phyloP scores from a whole-genome alignment of 2,329 filamentous ascomycete genomes.

The Fusarium sp. region DNA sequence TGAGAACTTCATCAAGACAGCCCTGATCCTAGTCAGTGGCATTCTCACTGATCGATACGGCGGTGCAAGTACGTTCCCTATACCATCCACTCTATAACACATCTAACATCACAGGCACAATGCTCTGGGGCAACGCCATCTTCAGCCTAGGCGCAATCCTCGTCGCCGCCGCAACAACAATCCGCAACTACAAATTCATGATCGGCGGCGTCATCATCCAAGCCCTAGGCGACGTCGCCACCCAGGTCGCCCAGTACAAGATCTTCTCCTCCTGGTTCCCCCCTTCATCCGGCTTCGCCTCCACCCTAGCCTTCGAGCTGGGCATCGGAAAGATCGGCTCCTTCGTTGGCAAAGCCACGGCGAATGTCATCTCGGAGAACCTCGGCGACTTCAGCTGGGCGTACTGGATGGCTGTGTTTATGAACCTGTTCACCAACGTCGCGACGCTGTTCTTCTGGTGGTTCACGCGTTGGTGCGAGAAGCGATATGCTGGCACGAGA shows the following conservation, averaged over 20 bases:
- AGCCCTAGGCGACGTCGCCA: constrained; percentile 72
- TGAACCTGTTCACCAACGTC: constrained; percentile 73
- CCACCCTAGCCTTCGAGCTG: constrained; percentile 70
- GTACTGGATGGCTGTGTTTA: constrained; percentile 72
- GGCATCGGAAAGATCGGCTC: constrained; percentile 71
- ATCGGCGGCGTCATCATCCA: constrained; percentile 67
- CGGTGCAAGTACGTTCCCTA: constrained; percentile 60
- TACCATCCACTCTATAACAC: no score
- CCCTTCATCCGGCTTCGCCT: constrained; percentile 71
- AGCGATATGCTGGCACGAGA: constrained; percentile 59
- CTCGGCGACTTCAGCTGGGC: constrained; percentile 72
- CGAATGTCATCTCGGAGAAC: constrained; percentile 69
- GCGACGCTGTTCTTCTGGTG: constrained; percentile 66
- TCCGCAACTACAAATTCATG: constrained; percentile 71
- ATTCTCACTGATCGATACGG: constrained; percentile 69
- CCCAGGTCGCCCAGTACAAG: constrained; percentile 74
- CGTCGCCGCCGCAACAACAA: constrained; percentile 67
- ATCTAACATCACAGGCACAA: constrained; percentile 53
- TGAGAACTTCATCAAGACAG: constrained; percentile 71
- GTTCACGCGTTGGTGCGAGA: constrained; percentile 65
- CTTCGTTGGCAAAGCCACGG: constrained; percentile 70
- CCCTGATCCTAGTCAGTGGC: constrained; percentile 66
- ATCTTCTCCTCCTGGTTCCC: constrained; percentile 75
- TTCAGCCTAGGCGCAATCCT: constrained; percentile 70
- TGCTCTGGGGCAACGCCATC: constrained; percentile 72